These are phyloP conservation scores for Clohesyomyces aquaticus DNA, from an alignment of 495 filamentous ascomycete genomes.

Conservation along the genomic window DNA sequence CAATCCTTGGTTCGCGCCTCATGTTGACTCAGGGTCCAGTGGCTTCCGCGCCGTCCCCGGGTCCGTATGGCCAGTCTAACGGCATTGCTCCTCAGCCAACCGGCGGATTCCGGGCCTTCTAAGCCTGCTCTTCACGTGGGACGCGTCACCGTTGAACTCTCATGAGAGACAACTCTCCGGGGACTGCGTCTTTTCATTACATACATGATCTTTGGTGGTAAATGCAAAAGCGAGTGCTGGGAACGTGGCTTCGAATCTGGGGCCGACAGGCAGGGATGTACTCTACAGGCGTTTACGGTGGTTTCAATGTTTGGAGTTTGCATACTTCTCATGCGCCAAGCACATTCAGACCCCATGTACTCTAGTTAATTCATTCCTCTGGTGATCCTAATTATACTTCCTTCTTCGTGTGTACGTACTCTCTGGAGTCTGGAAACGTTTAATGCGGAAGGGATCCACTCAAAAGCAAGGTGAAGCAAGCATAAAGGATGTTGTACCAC, in stretches of 20 bases:
- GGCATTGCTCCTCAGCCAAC: conserved; percentile 51
- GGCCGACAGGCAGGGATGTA: conserved; percentile 5
- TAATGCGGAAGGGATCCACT: background rate
- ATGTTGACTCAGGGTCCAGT: conserved; percentile 96
- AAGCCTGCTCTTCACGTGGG: conserved; percentile 12
- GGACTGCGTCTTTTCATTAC: background rate
- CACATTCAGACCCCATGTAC: conserved; percentile 14
- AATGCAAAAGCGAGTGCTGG: conserved; percentile 12
- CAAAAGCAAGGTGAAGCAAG: background rate
- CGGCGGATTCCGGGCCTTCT: conserved; percentile 46
- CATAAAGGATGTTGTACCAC: background rate
- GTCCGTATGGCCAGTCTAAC: conserved; percentile 48
- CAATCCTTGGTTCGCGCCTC: conserved; percentile 88
- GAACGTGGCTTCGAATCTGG: conserved; percentile 1
- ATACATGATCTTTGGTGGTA: conserved; percentile 15
- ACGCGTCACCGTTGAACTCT: background rate
- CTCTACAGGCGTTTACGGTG: conserved; percentile 18
- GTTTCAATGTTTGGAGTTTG: conserved; percentile 14
- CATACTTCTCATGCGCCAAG: conserved; percentile 15
- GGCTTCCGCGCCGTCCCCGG: conserved; percentile 56
- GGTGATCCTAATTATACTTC: background rate
- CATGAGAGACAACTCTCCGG: background rate
- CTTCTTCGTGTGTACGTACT: background rate
- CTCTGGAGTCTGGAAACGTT: background rate
- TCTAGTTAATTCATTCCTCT: conserved; percentile 12